Percentiles rank a stretch among this genome's conserved stretches.
Conservation (phyloP, 169 alveolate genomes). For the Cryptosporidium xiaoi region DNA sequence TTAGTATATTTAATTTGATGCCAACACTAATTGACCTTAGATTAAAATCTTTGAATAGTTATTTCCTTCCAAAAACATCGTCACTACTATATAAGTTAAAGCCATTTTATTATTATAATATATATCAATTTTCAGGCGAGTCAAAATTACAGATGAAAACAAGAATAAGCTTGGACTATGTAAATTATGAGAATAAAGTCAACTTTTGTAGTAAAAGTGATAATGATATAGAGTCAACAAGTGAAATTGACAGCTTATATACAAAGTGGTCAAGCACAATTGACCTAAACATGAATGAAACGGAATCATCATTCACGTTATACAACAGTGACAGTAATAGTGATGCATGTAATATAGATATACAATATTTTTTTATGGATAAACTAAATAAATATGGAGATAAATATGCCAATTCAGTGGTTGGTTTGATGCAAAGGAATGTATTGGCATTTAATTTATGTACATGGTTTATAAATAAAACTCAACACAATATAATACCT, state of each 20-base stretch:
- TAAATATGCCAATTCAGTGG: background rate
- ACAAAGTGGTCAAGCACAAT: conserved; percentile 45
- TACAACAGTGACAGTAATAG: background rate
- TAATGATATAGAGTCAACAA: background rate
- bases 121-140: conserved; percentile 56
- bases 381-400: background rate
- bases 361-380: conserved; percentile 24
- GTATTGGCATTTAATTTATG: conserved; percentile 33
- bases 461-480: conserved; percentile 62
- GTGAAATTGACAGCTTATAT: background rate
- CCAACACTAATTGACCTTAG: conserved; percentile 39
- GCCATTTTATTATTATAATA: conserved; percentile 42
- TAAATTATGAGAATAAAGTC: background rate
- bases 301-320: conserved; percentile 23
- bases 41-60: conserved; percentile 11
- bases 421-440: conserved; percentile 44
- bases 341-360: conserved; percentile 23
- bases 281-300: conserved; percentile 20
- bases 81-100: conserved; percentile 2
- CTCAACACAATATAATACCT: conserved; percentile 42
- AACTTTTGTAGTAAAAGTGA: background rate
- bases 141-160: conserved; percentile 24
- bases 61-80: conserved; percentile 5
- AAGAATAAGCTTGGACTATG: conserved; percentile 32
- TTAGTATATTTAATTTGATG: conserved; percentile 11